Conservation (phyloP, 2,329 filamentous ascomycete genomes). For the Neoascochyta sp. region DNA sequence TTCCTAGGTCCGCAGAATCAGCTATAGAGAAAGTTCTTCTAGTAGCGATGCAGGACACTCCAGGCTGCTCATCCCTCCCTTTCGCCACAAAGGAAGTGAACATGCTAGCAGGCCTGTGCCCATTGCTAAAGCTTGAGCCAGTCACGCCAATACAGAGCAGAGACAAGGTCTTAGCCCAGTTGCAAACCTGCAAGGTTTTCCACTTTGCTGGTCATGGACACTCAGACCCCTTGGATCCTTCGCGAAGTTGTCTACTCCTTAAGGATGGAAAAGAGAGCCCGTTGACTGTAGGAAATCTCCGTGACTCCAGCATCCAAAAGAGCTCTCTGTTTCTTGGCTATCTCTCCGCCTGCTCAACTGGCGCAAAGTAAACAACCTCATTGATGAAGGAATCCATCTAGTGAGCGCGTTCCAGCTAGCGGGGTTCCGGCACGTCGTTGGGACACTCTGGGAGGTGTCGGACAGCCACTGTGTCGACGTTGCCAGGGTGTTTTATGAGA, state of each 20-base stretch:
- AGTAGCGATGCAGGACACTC: slow-evolving; percentile 30
- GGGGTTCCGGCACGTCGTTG: slow-evolving; percentile 36
- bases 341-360: slow-evolving; percentile 14
- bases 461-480: slow-evolving; percentile 34
- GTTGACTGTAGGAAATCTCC: too few relatives aligned
- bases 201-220: slow-evolving; percentile 45
- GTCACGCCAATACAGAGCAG: slow-evolving; percentile 6
- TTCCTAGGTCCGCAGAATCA: too few relatives aligned
- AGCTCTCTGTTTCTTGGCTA: too few relatives aligned
- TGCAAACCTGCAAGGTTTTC: slow-evolving; percentile 35
- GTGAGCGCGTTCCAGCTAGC: slow-evolving; percentile 35
- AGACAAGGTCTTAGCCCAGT: slow-evolving; percentile 17
- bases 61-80: slow-evolving; percentile 6
- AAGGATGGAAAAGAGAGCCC: too few relatives aligned
- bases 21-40: slow-evolving; percentile 21
- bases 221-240: slow-evolving; percentile 27
- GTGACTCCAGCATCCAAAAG: too few relatives aligned
- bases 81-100: slow-evolving; percentile 15
- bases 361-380: slow-evolving; percentile 12
- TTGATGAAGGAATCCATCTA: slow-evolving; percentile 43
- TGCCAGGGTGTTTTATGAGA: slow-evolving; percentile 26
- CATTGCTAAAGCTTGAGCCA: slow-evolving; percentile 1
- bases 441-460: slow-evolving; percentile 41
- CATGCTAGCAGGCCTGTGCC: slow-evolving; percentile 1
- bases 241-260: slow-evolving; percentile 30